A percentile compares a stretch with the other conserved stretches of the same genome.
These are phyloP conservation scores for Centrapalus pauciflorus DNA, from an alignment of 129 eudicot genomes.

Conservation along the genomic window DNA sequence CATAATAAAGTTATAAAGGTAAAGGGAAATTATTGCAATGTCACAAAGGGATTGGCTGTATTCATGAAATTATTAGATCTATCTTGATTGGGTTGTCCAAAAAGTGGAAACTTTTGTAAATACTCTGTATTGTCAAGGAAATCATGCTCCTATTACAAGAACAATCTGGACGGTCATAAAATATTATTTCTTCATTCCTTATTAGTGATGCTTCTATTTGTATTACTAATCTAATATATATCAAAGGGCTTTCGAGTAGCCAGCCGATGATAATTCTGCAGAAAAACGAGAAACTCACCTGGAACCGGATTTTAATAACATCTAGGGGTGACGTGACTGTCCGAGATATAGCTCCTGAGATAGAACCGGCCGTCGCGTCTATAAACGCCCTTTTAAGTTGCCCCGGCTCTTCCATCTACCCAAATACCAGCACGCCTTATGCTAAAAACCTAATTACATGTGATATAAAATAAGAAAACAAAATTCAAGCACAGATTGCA, in stretches of 20 bases:
- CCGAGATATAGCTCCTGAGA: conserved; percentile 87
- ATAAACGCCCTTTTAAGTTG: conserved; percentile 70
- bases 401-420: conserved; percentile 83
- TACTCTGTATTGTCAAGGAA: background rate
- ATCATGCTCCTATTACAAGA: conserved; percentile 16
- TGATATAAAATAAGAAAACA: background rate
- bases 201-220: background rate
- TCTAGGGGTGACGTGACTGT: conserved; percentile 91
- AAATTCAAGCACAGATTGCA: conserved; percentile 8
- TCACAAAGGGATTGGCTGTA: background rate
- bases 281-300: conserved; percentile 35
- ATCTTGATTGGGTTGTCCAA: background rate
- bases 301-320: conserved; percentile 92
- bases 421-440: conserved; percentile 19
- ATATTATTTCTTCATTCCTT: background rate
- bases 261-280: background rate
- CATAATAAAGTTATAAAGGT: background rate
- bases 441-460: conserved; percentile 32
- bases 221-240: background rate
- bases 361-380: conserved; percentile 78
- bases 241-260: background rate
- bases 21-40: background rate
- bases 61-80: background rate
- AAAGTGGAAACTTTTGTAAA: background rate
- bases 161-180: background rate